phyloP scores from a whole-genome alignment of 2,329 filamentous ascomycete genomes.

The Fusarium burgessii region DNA sequence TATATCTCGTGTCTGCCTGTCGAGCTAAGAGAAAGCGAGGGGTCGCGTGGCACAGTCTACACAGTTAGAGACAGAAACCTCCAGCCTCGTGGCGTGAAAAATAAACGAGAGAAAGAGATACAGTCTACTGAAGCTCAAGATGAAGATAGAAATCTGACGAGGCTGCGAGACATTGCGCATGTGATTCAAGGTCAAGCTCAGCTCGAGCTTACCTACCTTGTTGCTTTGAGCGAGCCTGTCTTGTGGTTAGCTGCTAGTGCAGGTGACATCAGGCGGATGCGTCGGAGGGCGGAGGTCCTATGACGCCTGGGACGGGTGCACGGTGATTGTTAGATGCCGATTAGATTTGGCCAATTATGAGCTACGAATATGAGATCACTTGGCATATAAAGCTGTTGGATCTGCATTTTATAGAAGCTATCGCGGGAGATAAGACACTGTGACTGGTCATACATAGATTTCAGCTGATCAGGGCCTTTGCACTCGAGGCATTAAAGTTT shows the following conservation, averaged over 20 bases:
- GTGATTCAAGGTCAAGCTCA: conserved; percentile 34
- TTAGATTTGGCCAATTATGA: conserved; percentile 34
- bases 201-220: conserved; percentile 14
- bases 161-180: conserved; percentile 43
- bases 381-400: conserved; percentile 17
- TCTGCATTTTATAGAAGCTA: conserved; percentile 22
- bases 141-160: conserved; percentile 19
- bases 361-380: conserved; percentile 25
- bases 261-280: conserved; percentile 44
- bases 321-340: conserved; percentile 26
- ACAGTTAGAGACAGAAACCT: conserved; percentile 7
- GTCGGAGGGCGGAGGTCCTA: conserved; percentile 38
- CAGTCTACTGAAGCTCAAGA: conserved; percentile 12
- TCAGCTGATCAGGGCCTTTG: conserved; percentile 16
- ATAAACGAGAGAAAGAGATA: not conserved
- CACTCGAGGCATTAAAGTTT: not conserved
- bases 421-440: conserved; percentile 2
- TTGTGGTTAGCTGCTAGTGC: conserved; percentile 24
- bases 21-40: conserved; percentile 28
- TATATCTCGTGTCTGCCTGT: conserved; percentile 33
- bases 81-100: conserved; percentile 25
- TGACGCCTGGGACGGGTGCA: conserved; percentile 37
- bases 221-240: conserved; percentile 5
- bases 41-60: conserved; percentile 37
- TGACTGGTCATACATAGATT: conserved; percentile 15